These are phyloP conservation scores for Saccharomyces pastorianus DNA, from an alignment of 1,139 yeast species.

Conservation along the genomic window DNA sequence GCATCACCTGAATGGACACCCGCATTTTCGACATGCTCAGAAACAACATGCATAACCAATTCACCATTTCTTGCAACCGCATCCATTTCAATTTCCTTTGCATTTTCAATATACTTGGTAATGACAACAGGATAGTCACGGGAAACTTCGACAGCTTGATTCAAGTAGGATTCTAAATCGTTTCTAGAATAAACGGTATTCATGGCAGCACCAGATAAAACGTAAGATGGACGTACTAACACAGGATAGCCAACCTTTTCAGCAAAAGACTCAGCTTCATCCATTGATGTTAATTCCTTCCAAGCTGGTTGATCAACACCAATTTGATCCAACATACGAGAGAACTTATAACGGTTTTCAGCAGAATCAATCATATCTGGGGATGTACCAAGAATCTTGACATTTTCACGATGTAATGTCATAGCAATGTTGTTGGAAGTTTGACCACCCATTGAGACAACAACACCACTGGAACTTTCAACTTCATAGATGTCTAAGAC, in stretches of 20 bases:
- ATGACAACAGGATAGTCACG: conserved; percentile 61
- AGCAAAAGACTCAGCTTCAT: conserved; percentile 90
- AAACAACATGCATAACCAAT: conserved; percentile 92
- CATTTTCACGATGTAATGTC: conserved; percentile 87
- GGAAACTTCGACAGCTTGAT: conserved; percentile 94
- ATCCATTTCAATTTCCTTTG: conserved; percentile 26
- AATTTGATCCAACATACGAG: conserved; percentile 92
- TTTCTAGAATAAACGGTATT: conserved; percentile 87
- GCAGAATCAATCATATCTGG: conserved; percentile 99
- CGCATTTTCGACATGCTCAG: conserved; percentile 98
- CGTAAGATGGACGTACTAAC: conserved; percentile 94
- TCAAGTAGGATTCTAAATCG: conserved; percentile 79
- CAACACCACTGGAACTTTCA: conserved; percentile 86
- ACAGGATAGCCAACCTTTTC: conserved; percentile 90
- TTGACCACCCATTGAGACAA: conserved; percentile 98
- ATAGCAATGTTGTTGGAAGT: conserved; percentile 95
- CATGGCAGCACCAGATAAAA: conserved; percentile 98
- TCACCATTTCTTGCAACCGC: conserved; percentile 96
- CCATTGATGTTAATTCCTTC: conserved; percentile 93
- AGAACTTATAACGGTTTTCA: conserved; percentile 94
- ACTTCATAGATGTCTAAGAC: conserved; percentile 91
- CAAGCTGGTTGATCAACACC: conserved; percentile 99
- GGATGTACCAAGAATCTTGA: conserved; percentile 90
- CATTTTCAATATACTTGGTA: too few species aligned
- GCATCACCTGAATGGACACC: conserved; percentile 99